Percentiles rank a stretch among this genome's conserved stretches.
These are phyloP conservation scores for Lupinus albus DNA, from an alignment of 306 rosid species.

Conservation along the genomic window DNA sequence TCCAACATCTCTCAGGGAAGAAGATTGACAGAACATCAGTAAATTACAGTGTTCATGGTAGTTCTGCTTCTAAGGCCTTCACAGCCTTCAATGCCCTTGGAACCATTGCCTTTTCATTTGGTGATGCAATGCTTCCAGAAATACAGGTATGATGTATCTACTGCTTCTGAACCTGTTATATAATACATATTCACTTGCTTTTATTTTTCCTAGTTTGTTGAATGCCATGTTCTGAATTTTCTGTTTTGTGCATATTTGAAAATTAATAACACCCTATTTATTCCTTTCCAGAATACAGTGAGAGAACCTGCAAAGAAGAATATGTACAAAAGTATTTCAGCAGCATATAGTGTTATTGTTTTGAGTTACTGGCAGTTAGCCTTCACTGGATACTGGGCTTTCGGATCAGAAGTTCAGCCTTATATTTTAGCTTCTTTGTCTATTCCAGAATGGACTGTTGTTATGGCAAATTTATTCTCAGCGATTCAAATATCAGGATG, in stretches of 20 bases:
- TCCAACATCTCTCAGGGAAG: slow-evolving; percentile 51
- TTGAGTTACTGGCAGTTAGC: slow-evolving; percentile 72
- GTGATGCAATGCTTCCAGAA: slow-evolving; percentile 87
- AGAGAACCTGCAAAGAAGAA: slow-evolving; percentile 71
- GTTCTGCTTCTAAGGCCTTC: slow-evolving; percentile 57
- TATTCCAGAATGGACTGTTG: slow-evolving; percentile 69
- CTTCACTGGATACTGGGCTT: slow-evolving; percentile 73
- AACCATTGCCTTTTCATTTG: slow-evolving; percentile 73
- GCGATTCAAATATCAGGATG: slow-evolving; percentile 78
- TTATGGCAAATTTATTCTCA: slow-evolving; percentile 80
- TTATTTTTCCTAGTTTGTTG: neutral
- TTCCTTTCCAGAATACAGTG: slow-evolving; percentile 60
- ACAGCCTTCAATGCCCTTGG: slow-evolving; percentile 80
- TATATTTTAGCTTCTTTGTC: slow-evolving; percentile 63
- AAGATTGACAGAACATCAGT: slow-evolving; percentile 61
- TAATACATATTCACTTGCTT: neutral
- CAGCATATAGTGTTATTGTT: slow-evolving; percentile 63
- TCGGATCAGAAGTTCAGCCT: slow-evolving; percentile 74
- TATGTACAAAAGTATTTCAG: slow-evolving; percentile 70
- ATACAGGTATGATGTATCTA: slow-evolving; percentile 66
- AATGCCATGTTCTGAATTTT: neutral
- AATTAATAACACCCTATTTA: neutral
- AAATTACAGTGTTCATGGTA: slow-evolving; percentile 60
- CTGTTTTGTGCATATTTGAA: neutral
- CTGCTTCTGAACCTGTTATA: neutral